These are phyloP conservation scores for Bipolaris sorokiniana DNA, from an alignment of 2,329 filamentous ascomycete species.

Conservation along the genomic window DNA sequence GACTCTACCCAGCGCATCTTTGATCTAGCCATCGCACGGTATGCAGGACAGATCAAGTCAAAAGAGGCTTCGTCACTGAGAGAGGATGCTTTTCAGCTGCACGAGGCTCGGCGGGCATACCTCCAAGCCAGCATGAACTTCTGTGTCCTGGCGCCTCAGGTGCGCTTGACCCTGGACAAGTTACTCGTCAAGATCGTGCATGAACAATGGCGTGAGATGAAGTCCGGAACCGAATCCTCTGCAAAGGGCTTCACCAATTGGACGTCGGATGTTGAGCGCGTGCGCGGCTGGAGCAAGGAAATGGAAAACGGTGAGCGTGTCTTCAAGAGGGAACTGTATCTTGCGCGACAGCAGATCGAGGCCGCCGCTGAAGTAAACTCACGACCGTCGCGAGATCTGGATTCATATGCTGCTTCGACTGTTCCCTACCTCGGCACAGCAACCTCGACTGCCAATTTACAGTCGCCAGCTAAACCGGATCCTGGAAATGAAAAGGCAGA, in stretches of 20 bases:
- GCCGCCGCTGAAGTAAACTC: slow-evolving; percentile 72
- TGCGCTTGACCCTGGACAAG: slow-evolving; percentile 83
- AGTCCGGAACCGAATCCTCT: slow-evolving; percentile 69
- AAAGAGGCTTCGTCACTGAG: slow-evolving; percentile 91
- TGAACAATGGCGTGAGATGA: slow-evolving; percentile 89
- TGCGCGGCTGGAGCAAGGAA: slow-evolving; percentile 90
- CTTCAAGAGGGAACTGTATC: slow-evolving; percentile 81
- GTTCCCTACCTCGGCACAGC: slow-evolving; percentile 81
- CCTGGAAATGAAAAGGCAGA: slow-evolving; percentile 61
- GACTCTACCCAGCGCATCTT: slow-evolving; percentile 84
- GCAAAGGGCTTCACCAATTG: slow-evolving; percentile 68
- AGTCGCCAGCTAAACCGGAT: slow-evolving; percentile 60
- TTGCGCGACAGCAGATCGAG: slow-evolving; percentile 81
- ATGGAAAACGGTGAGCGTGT: slow-evolving; percentile 88
- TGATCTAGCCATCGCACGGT: slow-evolving; percentile 80
- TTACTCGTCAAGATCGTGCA: slow-evolving; percentile 82
- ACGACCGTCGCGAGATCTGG: slow-evolving; percentile 87
- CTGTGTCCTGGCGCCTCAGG: slow-evolving; percentile 83
- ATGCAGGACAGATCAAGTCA: slow-evolving; percentile 83
- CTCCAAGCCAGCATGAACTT: slow-evolving; percentile 93
- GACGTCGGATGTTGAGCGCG: slow-evolving; percentile 83
- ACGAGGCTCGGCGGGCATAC: slow-evolving; percentile 89
- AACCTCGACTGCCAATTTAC: slow-evolving; percentile 60
- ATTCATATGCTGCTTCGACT: slow-evolving; percentile 89
- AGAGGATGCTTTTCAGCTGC: slow-evolving; percentile 94